These are phyloP conservation scores for Hirsutella thompsonii DNA, from an alignment of 2,329 filamentous ascomycete species.

Conservation along the genomic window DNA sequence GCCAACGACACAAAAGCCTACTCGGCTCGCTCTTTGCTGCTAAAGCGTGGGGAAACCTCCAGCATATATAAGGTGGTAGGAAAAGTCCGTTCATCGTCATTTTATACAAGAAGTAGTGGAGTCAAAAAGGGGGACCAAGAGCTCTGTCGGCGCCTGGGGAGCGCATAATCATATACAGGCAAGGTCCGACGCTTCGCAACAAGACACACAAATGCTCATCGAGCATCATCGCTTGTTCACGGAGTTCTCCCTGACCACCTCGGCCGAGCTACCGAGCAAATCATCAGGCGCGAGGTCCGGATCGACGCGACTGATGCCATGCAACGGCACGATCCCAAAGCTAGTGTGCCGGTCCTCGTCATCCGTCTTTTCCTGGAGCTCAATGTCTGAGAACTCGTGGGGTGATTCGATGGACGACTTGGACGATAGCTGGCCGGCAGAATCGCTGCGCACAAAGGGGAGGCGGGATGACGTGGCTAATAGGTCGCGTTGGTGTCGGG, in stretches of 20 bases:
- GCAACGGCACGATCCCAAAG: slow-evolving; percentile 44
- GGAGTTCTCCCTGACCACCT: slow-evolving; percentile 34
- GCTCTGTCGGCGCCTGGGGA: too few species aligned
- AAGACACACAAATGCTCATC: background rate
- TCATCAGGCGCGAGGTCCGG: slow-evolving; percentile 29
- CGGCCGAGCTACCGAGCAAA: slow-evolving; percentile 40
- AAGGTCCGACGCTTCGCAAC: background rate
- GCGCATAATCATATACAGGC: too few species aligned
- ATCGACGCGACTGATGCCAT: slow-evolving; percentile 42
- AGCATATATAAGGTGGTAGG: too few species aligned
- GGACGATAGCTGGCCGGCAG: slow-evolving; percentile 36
- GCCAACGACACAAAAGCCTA: too few species aligned
- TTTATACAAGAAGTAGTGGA: too few species aligned
- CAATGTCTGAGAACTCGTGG: slow-evolving; percentile 30
- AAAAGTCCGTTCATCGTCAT: too few species aligned
- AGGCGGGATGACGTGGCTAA: slow-evolving; percentile 19
- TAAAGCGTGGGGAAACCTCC: too few species aligned
- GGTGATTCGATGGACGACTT: slow-evolving; percentile 35
- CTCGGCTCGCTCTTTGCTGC: too few species aligned
- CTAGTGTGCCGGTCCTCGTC: slow-evolving; percentile 33
- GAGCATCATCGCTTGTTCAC: background rate
- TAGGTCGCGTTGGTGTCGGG: slow-evolving; percentile 1
- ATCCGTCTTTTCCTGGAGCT: slow-evolving; percentile 22
- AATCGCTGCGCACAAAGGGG: slow-evolving; percentile 45
- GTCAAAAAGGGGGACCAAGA: too few species aligned